A percentile compares a stretch with the other conserved stretches of the same genome.
Evolutionary conservation across 2,329 filamentous ascomycete genomes (phyloP).

Genomic region (Ceratocystis cacaofunesta): DNA sequence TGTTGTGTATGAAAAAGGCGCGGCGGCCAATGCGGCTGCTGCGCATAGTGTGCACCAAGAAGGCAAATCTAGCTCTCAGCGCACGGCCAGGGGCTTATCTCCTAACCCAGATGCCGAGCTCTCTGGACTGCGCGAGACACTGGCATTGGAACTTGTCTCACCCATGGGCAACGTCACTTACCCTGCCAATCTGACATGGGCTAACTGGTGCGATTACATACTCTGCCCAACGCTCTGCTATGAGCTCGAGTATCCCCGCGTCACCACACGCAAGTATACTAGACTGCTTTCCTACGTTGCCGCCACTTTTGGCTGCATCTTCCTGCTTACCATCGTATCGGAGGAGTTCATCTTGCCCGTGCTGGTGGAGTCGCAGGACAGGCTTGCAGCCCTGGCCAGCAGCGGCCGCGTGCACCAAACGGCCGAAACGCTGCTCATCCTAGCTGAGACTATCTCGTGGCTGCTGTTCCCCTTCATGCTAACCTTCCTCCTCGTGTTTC

Average conservation of each 20-base stretch:
- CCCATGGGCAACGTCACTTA: slow-evolving; percentile 82
- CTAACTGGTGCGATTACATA: slow-evolving; percentile 75
- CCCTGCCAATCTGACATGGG: slow-evolving; percentile 68
- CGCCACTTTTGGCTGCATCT: slow-evolving; percentile 91
- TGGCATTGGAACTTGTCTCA: slow-evolving; percentile 82
- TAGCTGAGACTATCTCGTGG: slow-evolving; percentile 79
- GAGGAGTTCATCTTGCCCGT: slow-evolving; percentile 95
- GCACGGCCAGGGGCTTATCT: slow-evolving; percentile 16
- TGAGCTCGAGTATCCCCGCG: slow-evolving; percentile 89
- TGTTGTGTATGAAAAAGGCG: slow-evolving; percentile 53
- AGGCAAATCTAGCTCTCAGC: slow-evolving; percentile 19
- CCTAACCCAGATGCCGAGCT: slow-evolving; percentile 35
- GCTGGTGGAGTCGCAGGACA: slow-evolving; percentile 51
- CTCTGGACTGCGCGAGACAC: slow-evolving; percentile 60
- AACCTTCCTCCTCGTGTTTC: slow-evolving; percentile 84
- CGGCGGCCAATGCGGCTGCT: slow-evolving; percentile 27
- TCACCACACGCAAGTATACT: slow-evolving; percentile 56
- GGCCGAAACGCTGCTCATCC: slow-evolving; percentile 58
- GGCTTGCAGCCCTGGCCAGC: slow-evolving; percentile 25
- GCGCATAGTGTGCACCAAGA: slow-evolving; percentile 9
- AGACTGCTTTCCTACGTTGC: slow-evolving; percentile 72
- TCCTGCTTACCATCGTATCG: slow-evolving; percentile 75
- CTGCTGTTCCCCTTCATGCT: slow-evolving; percentile 96
- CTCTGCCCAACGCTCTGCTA: slow-evolving; percentile 94
- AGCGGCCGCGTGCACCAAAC: background rate